Evolutionary conservation across 208 protist genomes (phyloP), one percentile per base, ranked within the genome.

Genomic region (Leptomonas pyrrhocoris): DNA sequence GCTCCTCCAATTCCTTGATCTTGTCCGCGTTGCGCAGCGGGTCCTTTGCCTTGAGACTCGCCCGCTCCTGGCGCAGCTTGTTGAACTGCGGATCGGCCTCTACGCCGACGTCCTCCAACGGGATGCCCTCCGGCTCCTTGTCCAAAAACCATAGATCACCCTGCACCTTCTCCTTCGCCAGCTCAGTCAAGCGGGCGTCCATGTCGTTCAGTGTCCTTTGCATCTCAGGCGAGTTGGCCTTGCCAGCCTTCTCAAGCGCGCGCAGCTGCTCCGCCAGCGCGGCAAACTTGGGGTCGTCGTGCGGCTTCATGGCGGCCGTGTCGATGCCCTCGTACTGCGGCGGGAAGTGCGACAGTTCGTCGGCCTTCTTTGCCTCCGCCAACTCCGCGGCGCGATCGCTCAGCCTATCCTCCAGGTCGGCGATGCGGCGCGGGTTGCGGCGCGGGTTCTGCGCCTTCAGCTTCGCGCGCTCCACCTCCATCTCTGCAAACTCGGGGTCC

Each of bases 61-160:
- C 81, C 40, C 86, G 81, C 49, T 91, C 77, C 19, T 74, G 55
- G 60, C 80, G 66, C 71, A 91, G 73, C 56, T 72, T 31, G 40
- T 66, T 43, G 54, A 94, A 90, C 23, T 36, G 31, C 8, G 72
- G 53, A 51, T 94, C 89, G 2, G 40, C 60, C 51, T 77, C 53
- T 46, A 89, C 46, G 7, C 75, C 83, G n/a, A 94, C 61, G 42
- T 90, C 75, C 42, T 84, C 78, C 40, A 94, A 68, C 38, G 82
- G 81, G 51, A 94, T 79, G 27, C 85, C 89, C 61, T 89, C 80
- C 34, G 86, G 84, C 63, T 82, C 81, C 64, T 81, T 85, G 68
- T 92, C 81, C n/a, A 94, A 68, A 72, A 86, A 90, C 68, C 79
- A 88, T 36, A 88, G 73, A 60, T 91, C 88, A 16, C 79, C 77